Evolutionary conservation across 495 filamentous ascomycete species (phyloP).

Genomic region (Talaromyces trachyspermus): DNA sequence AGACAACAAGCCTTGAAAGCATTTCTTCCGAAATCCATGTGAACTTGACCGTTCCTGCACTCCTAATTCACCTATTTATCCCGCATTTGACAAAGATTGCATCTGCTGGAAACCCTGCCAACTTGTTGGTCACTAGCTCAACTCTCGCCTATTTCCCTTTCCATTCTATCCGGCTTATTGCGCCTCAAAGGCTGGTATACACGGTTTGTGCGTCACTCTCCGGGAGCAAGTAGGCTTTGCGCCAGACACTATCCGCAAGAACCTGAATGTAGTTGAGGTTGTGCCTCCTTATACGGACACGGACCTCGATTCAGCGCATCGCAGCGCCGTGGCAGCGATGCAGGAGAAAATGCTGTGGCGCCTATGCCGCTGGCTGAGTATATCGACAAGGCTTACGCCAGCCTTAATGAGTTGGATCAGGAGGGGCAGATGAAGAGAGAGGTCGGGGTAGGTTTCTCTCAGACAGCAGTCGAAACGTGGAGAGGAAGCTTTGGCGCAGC

Average conservation of each 20-base stretch:
- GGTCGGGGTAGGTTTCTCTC: constrained; percentile 21
- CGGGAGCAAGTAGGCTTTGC: constrained; percentile 19
- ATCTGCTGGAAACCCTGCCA: neutral
- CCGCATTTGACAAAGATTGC: constrained; percentile 18
- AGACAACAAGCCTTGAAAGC: constrained; percentile 12
- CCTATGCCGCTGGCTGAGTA: constrained; percentile 22
- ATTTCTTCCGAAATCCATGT: constrained; percentile 19
- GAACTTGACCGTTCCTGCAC: constrained; percentile 24
- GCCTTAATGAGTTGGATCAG: constrained; percentile 12
- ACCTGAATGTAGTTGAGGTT: constrained; percentile 14
- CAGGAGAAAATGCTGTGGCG: constrained; percentile 18
- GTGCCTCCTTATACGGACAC: constrained; percentile 33
- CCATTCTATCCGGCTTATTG: constrained; percentile 29
- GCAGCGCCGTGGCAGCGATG: constrained; percentile 13
- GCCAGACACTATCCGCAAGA: neutral
- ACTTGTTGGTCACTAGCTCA: constrained; percentile 23
- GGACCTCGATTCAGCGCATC: constrained; percentile 19
- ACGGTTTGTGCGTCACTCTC: constrained; percentile 18
- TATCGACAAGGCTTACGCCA: constrained; percentile 11
- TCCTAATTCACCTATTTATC: constrained; percentile 21
- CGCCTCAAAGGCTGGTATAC: constrained; percentile 26
- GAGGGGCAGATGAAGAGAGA: constrained; percentile 15
- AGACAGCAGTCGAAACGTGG: constrained; percentile 21
- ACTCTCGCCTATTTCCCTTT: constrained; percentile 24
- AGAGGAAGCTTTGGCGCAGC: constrained; percentile 21